Evolutionary conservation across 371 early-diverging fungal genomes (phyloP).

Genomic region (Lichtheimia hyalospora): DNA sequence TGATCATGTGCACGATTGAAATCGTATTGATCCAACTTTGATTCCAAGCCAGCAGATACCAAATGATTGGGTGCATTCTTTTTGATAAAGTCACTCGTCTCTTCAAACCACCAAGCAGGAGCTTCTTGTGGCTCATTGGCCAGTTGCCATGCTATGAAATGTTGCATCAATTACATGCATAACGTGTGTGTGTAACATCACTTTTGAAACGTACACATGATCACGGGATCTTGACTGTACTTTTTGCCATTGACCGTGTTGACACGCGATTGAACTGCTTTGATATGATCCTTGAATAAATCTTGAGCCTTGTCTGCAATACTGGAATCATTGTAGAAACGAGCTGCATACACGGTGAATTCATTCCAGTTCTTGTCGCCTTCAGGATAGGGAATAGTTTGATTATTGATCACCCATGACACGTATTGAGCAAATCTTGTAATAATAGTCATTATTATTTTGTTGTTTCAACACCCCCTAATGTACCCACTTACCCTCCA

Average conservation of each 20-base stretch:
- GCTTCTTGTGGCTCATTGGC: constrained; percentile 47
- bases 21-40: constrained; percentile 44
- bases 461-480: background rate
- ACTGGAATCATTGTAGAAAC: constrained; percentile 44
- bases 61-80: constrained; percentile 46
- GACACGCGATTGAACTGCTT: constrained; percentile 25
- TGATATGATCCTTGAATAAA: constrained; percentile 37
- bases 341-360: constrained; percentile 23
- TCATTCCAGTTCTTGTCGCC: constrained; percentile 16
- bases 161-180: too few relatives aligned
- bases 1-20: constrained; percentile 49
- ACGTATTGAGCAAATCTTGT: constrained; percentile 47
- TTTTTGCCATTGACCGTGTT: constrained; percentile 40
- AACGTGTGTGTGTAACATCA: too few relatives aligned
- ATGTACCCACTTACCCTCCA: constrained; percentile 42
- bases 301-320: constrained; percentile 19
- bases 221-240: constrained; percentile 39
- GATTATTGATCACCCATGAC: constrained; percentile 41
- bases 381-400: constrained; percentile 49
- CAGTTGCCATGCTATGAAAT: constrained; percentile 39
- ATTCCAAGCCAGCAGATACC: constrained; percentile 56
- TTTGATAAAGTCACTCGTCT: constrained; percentile 49
- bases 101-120: constrained; percentile 47
- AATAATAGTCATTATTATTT: background rate
- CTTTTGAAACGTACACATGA: constrained; percentile 28